phyloP scores from a whole-genome alignment of 1,139 yeast genomes.

The Lodderomyces pseudojiufengensis region DNA sequence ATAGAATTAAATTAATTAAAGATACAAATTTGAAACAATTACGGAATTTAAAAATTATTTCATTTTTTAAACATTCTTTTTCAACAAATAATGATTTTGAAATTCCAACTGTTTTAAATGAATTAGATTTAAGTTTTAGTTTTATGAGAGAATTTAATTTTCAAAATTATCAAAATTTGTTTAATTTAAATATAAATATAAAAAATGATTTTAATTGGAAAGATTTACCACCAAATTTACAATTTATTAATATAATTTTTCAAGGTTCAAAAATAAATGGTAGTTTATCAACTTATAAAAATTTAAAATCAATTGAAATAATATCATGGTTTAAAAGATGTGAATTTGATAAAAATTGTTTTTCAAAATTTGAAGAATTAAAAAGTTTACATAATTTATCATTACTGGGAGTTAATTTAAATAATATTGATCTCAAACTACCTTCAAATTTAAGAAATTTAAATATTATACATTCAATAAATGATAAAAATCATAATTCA shows the following conservation, averaged over 20 bases:
- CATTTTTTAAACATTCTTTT: background rate
- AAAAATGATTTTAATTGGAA: background rate
- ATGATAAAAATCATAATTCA: background rate
- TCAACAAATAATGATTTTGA: background rate
- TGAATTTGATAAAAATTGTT: background rate
- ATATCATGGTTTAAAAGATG: too few relatives aligned
- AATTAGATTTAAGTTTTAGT: background rate
- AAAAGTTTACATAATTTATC: background rate
- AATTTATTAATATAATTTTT: too few relatives aligned
- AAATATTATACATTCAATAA: background rate
- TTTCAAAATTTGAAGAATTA: background rate
- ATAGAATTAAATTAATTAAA: constrained; percentile 6
- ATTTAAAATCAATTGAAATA: too few relatives aligned
- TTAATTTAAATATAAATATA: background rate
- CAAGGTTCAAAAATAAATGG: too few relatives aligned
- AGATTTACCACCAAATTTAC: too few relatives aligned
- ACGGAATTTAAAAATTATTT: background rate
- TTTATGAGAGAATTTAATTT: background rate
- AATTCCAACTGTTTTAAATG: background rate
- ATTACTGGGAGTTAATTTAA: background rate
- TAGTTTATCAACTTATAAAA: too few relatives aligned
- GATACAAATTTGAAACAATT: constrained; percentile 6
- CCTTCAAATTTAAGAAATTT: background rate
- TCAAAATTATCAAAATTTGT: background rate
- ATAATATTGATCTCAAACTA: background rate